Evolutionary conservation across 2,329 filamentous ascomycete genomes (phyloP).

Genomic region (Trichoderma guizhouense): DNA sequence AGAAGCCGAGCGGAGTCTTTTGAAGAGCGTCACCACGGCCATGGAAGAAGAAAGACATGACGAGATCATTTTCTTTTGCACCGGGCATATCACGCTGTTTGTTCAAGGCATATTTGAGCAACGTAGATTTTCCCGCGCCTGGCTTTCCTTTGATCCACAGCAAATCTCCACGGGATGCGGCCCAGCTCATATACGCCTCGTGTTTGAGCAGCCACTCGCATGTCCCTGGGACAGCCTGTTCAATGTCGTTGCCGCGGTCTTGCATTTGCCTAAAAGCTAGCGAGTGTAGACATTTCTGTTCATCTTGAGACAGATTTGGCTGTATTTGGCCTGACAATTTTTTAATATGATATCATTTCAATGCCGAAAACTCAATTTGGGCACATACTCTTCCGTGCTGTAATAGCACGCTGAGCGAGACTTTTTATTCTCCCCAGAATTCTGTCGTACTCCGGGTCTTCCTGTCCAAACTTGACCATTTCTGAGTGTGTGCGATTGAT

Average conservation of each 20-base stretch:
- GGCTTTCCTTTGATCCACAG: conserved; percentile 42
- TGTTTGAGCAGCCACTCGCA: conserved; percentile 34
- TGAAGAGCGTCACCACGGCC: conserved; percentile 32
- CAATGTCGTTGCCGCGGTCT: conserved; percentile 26
- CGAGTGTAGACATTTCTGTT: conserved; percentile 28
- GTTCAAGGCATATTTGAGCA: conserved; percentile 34
- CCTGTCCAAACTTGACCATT: background rate
- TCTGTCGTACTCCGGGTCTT: background rate
- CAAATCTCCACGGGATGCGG: conserved; percentile 18
- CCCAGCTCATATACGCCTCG: conserved; percentile 26
- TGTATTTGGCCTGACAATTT: too few relatives aligned
- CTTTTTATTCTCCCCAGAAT: background rate
- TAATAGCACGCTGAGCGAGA: background rate
- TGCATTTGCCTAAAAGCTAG: conserved; percentile 32
- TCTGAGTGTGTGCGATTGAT: background rate
- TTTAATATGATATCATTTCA: too few relatives aligned
- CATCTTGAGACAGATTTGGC: background rate
- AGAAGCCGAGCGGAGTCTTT: conserved; percentile 33
- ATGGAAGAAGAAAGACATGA: conserved; percentile 38
- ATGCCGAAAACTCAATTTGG: too few relatives aligned
- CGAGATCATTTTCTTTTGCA: conserved; percentile 7
- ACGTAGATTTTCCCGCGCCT: conserved; percentile 40
- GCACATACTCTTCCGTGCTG: background rate
- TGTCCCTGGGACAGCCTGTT: conserved; percentile 25
- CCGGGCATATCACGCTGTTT: conserved; percentile 19